These are phyloP conservation scores for Athelia psychrophila DNA, from an alignment of 1,284 basidiomycete genomes.

Conservation along the genomic window DNA sequence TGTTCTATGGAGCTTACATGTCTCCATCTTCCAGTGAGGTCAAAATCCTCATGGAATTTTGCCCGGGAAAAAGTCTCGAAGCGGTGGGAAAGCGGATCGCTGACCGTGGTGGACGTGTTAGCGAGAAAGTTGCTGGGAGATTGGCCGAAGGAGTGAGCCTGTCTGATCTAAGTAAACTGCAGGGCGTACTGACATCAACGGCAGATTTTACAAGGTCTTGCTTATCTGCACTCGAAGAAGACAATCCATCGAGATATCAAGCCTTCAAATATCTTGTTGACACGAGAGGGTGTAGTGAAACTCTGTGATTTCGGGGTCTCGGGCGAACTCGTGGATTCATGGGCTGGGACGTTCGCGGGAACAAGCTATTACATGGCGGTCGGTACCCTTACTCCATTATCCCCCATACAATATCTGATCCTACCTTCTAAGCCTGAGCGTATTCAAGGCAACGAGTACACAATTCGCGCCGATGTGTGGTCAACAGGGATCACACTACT, in stretches of 20 bases:
- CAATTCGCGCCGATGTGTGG: conserved; percentile 98
- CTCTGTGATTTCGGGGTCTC: conserved; percentile 97
- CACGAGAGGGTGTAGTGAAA: conserved; percentile 85
- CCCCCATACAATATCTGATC: background rate
- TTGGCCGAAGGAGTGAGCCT: conserved; percentile 83
- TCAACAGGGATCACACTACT: conserved; percentile 92
- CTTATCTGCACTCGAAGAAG: conserved; percentile 87
- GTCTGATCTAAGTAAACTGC: conserved; percentile 3
- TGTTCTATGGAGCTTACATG: conserved; percentile 95
- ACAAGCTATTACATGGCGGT: conserved; percentile 98
- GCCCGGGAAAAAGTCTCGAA: conserved; percentile 90
- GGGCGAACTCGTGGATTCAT: conserved; percentile 88
- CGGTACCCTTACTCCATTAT: conserved; percentile 31
- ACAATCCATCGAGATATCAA: conserved; percentile 99
- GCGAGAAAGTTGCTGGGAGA: conserved; percentile 90
- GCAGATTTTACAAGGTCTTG: conserved; percentile 86
- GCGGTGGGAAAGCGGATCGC: conserved; percentile 85
- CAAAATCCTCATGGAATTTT: conserved; percentile 94
- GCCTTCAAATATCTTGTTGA: conserved; percentile 92
- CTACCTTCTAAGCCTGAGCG: conserved; percentile 74
- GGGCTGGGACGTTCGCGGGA: conserved; percentile 94
- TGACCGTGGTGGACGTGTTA: conserved; percentile 76
- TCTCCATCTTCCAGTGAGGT: conserved; percentile 91
- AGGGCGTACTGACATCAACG: conserved; percentile 8
- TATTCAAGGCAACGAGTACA: conserved; percentile 86